Base-by-base conservation (phyloP, 495 filamentous ascomycete genomes). In the Penicillium daleae region DNA sequence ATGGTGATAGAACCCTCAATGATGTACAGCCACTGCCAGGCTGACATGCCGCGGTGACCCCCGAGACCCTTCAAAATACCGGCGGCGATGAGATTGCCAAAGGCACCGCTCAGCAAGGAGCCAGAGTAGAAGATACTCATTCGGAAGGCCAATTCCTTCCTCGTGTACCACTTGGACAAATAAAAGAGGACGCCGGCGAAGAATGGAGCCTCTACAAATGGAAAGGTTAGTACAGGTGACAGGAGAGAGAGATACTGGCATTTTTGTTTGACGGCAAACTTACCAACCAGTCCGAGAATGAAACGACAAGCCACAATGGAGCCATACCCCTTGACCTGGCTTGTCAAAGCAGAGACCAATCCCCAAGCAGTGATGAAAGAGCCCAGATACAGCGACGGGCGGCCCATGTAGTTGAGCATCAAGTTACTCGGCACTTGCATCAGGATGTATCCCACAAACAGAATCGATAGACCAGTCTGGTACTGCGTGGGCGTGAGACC, bases 81-180 rank as follows among this genome's bases (percentile, higher is more conserved):
- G n/a, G 82, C 78, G 4, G 86, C 84, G 22, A 91, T 79, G 22
- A 90, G 73, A 12, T 86, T 86, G 9, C 86, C 86, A 70, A 90
- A 90, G 3, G 87, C 87, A 17, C 87, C 87, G 62, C 77, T 81
- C 12, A 89, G 70, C 17, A 87, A 77, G 6, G 87, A 87, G 19
- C 85, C 86, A 52, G 85, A 87, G 74, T 89, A 89, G 73, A 90
- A 90, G 52, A 88, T 80, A 62, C 82, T 83, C 72, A 84, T 88
- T 27, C 86, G 81, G 31, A 86, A 72, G 13, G 79, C 81, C 37
- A 87, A 65, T 69, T 88, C 85, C 56, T 79, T 78, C 60, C 78
- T 79, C 1, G 85, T 87, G 62, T 87, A 88, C 85, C 83, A 87
- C 56, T 82, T 82, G 7, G 83, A 85, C 1, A 87, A 77, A 59